phyloP scores from a whole-genome alignment of 805 yeast species.

The Teunomyces cretensis region DNA sequence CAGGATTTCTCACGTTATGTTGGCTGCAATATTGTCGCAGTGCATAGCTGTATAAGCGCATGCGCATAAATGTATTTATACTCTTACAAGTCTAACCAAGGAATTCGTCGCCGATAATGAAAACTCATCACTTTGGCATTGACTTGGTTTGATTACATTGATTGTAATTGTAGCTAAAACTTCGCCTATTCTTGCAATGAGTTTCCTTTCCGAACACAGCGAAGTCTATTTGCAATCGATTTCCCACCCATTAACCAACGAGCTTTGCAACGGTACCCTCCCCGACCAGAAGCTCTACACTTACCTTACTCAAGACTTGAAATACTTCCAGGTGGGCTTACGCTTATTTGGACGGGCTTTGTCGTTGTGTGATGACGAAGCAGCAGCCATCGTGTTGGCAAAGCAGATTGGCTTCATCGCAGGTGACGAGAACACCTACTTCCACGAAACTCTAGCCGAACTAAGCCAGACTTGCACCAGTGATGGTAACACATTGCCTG shows the following conservation, averaged over 20 bases:
- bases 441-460: conserved; percentile 25
- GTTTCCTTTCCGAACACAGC: neutral
- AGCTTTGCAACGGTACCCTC: conserved; percentile 47
- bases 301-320: conserved; percentile 50
- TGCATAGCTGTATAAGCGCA: conserved; percentile 1
- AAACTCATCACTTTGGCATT: too few species aligned
- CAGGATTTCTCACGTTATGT: neutral
- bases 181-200: neutral
- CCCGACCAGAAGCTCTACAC: conserved; percentile 41
- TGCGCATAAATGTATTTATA: neutral
- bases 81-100: neutral
- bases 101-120: neutral
- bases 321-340: conserved; percentile 44
- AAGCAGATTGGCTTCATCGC: conserved; percentile 53
- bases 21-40: conserved; percentile 2
- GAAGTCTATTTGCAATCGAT: neutral
- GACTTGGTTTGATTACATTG: too few species aligned
- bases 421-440: conserved; percentile 50
- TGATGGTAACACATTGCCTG: conserved; percentile 12
- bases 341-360: conserved; percentile 45
- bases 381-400: conserved; percentile 40
- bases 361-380: conserved; percentile 40
- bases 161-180: too few species aligned
- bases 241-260: conserved; percentile 31
- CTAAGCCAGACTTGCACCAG: conserved; percentile 11